Evolutionary conservation across 2,329 filamentous ascomycete genomes (phyloP).

Genomic region (Pezicula carpinea): DNA sequence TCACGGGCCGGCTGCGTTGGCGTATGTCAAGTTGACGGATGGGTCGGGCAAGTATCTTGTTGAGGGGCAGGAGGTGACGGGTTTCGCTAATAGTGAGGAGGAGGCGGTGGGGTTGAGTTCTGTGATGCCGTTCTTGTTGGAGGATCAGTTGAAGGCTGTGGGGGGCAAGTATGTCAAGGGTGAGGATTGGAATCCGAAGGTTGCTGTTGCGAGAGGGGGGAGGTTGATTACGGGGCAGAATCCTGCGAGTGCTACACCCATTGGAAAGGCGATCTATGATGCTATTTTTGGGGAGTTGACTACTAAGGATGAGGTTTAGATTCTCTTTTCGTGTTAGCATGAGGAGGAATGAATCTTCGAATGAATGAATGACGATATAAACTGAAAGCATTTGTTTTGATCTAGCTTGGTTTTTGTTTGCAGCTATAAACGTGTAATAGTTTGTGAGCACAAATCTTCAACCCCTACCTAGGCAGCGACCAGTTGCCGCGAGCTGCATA

Average conservation of each 20-base stretch:
- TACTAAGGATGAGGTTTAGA: slow-evolving; percentile 10
- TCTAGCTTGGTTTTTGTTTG: too few species aligned
- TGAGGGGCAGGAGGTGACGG: slow-evolving; percentile 52
- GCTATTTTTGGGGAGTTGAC: slow-evolving; percentile 16
- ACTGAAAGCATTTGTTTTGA: too few species aligned
- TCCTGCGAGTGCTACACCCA: slow-evolving; percentile 33
- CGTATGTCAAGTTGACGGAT: slow-evolving; percentile 47
- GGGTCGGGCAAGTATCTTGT: slow-evolving; percentile 45
- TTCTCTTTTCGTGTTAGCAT: too few species aligned
- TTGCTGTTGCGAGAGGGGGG: slow-evolving; percentile 29
- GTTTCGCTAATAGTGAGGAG: slow-evolving; percentile 51
- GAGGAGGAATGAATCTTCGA: too few species aligned
- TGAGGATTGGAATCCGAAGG: slow-evolving; percentile 34
- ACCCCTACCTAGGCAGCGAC: too few species aligned
- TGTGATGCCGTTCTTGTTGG: slow-evolving; percentile 56
- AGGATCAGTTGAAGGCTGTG: slow-evolving; percentile 46
- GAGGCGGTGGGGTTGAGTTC: slow-evolving; percentile 34
- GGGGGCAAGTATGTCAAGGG: slow-evolving; percentile 53
- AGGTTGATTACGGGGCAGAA: slow-evolving; percentile 41
- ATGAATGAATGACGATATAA: too few species aligned
- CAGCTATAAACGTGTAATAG: too few species aligned
- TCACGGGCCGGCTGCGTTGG: slow-evolving; percentile 62
- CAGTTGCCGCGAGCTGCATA: too few species aligned
- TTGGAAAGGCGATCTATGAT: slow-evolving; percentile 35
- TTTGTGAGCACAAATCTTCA: too few species aligned